Evolutionary conservation across 129 eudicot species (phyloP).

Genomic region (Flaveria bidentis): DNA sequence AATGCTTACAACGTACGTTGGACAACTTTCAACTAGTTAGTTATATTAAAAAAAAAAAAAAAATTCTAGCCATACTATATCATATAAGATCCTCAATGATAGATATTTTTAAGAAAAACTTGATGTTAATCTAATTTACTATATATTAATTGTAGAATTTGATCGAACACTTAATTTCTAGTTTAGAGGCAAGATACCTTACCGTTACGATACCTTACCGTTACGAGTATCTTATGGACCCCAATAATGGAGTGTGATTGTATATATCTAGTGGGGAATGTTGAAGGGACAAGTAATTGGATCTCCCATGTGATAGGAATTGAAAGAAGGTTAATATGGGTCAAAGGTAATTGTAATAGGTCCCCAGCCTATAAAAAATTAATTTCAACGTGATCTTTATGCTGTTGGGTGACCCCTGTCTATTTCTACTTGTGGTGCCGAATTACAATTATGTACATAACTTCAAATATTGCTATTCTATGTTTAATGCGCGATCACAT

Average conservation of each 20-base stretch:
- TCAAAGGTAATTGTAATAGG: constrained; percentile 11
- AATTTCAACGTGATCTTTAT: constrained; percentile 11
- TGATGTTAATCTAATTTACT: no score
- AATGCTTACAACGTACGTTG: no score
- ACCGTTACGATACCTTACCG: no score
- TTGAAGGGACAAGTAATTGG: neutral
- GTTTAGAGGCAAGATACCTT: no score
- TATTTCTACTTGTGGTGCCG: neutral
- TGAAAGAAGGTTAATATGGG: neutral
- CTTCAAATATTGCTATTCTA: neutral
- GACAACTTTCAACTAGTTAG: no score
- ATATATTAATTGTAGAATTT: no score
- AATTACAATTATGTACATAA: neutral
- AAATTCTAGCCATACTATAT: no score
- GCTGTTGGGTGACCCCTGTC: constrained; percentile 18
- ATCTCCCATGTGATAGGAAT: constrained; percentile 12
- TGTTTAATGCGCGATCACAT: constrained; percentile 11
- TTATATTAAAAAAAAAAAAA: no score
- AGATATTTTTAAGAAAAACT: no score
- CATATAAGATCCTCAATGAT: no score
- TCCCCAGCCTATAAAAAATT: constrained; percentile 13
- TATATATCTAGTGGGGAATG: neutral
- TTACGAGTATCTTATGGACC: no score
- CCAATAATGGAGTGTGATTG: neutral
- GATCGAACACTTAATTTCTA: no score